Evolutionary conservation across 2,329 filamentous ascomycete genomes (phyloP), one percentile per base, ranked within the genome.

Genomic region (Xenoacremonium recifei): DNA sequence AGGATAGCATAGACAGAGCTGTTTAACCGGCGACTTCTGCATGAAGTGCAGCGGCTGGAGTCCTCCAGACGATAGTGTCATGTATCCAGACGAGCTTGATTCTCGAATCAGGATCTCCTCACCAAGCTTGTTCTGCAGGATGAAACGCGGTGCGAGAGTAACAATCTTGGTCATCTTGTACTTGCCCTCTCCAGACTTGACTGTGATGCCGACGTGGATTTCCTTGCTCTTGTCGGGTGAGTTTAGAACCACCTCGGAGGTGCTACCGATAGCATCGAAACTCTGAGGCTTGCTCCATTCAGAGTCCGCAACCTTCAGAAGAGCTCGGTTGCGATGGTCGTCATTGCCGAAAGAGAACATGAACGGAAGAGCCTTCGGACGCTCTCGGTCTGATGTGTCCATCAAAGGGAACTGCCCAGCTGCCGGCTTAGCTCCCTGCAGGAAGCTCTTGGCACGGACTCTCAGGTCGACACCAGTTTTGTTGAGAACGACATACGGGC

Each of bases 151-250:
- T 0, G 93, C 84, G 30, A 99, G 79, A 1, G 91, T 96, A 19
- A 99, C 88, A 11, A 96, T 87, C 69, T 96, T 97, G 15, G 89
- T 95, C 73, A 99, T 75, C 65, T 96, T 97, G 72, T 97, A 99
- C 67, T 99, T 99, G 57, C 93, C 93, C 58, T 96, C 87, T 10
- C 93, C 93, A 44, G 95, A 86, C 44, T 88, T 82, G 21, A 99
- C 85, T 2, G 85, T 92, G 36, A 99, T 82, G 35, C 93, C 93
- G 6, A 95, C 77, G 57, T 97, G 90, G 58, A 97, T 91, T 64
- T 99, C 93, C 3, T 84, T 84, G 42, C 75, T 77, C 32, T 80
- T 84, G 31, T 77, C 79, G 2, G 78, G 69, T 0, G 90, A 89
- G 37, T 87, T 85, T 23, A 99, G 75, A 23, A 93, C 80, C 25